Evolutionary conservation across 2,329 filamentous ascomycete genomes (phyloP).

Genomic region (Xylariaceae sp.): DNA sequence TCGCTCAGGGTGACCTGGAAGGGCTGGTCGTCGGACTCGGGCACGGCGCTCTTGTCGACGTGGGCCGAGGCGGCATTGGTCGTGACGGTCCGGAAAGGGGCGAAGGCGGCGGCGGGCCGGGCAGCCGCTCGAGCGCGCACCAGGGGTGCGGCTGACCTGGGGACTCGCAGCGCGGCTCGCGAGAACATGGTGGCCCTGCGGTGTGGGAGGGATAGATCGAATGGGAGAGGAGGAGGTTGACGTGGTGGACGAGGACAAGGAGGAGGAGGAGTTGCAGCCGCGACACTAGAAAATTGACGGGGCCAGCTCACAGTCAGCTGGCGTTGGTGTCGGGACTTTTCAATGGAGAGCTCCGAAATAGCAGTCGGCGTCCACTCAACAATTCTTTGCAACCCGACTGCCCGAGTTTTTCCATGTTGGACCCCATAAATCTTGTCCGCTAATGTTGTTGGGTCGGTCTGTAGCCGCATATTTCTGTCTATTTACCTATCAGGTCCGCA

Average conservation of each 20-base stretch:
- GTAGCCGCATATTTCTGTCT: neutral
- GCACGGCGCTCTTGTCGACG: constrained; percentile 65
- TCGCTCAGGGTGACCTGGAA: constrained; percentile 91
- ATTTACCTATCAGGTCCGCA: too few species aligned
- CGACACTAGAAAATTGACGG: neutral
- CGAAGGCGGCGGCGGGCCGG: constrained; percentile 35
- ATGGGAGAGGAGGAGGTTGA: constrained; percentile 3
- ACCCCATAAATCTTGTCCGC: constrained; percentile 2
- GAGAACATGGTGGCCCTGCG: constrained; percentile 55
- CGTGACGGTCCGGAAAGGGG: constrained; percentile 70
- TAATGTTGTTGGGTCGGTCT: neutral
- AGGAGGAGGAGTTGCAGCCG: neutral
- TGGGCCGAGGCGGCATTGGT: constrained; percentile 91
- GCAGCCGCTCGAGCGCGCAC: constrained; percentile 33
- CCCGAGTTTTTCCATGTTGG: neutral
- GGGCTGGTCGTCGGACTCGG: constrained; percentile 66
- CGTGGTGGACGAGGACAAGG: neutral
- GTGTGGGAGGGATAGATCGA: constrained; percentile 2
- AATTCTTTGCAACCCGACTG: too few species aligned
- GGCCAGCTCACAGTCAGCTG: constrained; percentile 1
- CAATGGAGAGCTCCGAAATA: constrained; percentile 17
- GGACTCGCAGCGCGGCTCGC: constrained; percentile 56
- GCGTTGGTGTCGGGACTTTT: constrained; percentile 2
- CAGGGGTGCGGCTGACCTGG: constrained; percentile 52
- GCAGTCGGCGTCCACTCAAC: constrained; percentile 6